These are phyloP conservation scores for Saprolegnia parasitica DNA, from an alignment of 352 stramenopile species.

Conservation along the genomic window DNA sequence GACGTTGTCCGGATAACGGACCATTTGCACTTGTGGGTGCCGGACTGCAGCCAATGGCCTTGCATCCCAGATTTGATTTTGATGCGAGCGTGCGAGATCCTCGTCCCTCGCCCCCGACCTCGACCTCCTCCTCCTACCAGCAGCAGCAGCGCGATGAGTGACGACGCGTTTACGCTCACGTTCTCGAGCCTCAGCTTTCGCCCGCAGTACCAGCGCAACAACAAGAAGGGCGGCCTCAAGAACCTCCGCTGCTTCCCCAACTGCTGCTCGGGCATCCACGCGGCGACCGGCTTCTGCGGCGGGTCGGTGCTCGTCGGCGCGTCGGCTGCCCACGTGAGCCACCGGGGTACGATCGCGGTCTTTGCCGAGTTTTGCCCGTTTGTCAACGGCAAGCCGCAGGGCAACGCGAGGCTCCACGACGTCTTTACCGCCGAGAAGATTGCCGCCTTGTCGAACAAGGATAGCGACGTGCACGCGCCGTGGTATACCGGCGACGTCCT, in stretches of 20 bases:
- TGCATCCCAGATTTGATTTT: not conserved
- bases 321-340: conserved; percentile 31
- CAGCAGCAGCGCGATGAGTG: too few species aligned
- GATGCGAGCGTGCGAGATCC: not conserved
- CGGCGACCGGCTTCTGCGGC: conserved; percentile 82
- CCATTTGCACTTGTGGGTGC: not conserved
- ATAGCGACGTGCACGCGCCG: conserved; percentile 12
- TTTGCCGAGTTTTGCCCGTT: conserved; percentile 22
- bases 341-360: conserved; percentile 3
- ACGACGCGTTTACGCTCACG: conserved; percentile 1
- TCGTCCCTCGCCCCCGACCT: not conserved
- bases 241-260: conserved; percentile 85
- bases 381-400: conserved; percentile 17
- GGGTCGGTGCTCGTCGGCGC: conserved; percentile 82
- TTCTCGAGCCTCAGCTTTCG: conserved; percentile 40
- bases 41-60: not conserved
- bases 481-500: conserved; percentile 24
- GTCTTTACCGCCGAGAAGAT: conserved; percentile 9
- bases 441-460: conserved; percentile 17
- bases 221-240: conserved; percentile 87
- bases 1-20: not conserved
- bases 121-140: too few species aligned
- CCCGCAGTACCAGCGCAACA: conserved; percentile 85
- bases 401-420: conserved; percentile 15
- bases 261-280: conserved; percentile 72